phyloP scores from a whole-genome alignment of 495 filamentous ascomycete genomes.

The Xylaria scruposa region DNA sequence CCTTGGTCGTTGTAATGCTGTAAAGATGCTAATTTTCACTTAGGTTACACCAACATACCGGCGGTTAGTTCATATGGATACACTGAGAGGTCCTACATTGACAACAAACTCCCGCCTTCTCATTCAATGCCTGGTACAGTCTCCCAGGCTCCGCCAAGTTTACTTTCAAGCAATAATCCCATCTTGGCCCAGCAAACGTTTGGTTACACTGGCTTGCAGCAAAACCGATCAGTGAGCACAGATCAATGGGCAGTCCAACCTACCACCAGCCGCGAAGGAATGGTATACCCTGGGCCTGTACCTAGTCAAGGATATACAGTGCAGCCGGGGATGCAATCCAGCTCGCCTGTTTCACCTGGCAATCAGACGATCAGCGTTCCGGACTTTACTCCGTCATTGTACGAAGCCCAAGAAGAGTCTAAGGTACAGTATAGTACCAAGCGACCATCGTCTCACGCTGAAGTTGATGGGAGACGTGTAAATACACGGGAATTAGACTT shows the following conservation, averaged over 20 bases:
- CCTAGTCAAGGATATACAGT: conserved; percentile 37
- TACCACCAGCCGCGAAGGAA: conserved; percentile 47
- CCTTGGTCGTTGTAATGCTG: conserved; percentile 18
- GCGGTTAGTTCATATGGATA: conserved; percentile 45
- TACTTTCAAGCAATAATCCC: conserved; percentile 43
- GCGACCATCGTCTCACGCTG: conserved; percentile 22
- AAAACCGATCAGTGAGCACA: conserved; percentile 41
- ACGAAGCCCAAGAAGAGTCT: conserved; percentile 12
- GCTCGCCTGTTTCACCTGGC: conserved; percentile 31
- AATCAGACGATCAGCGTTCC: conserved; percentile 34
- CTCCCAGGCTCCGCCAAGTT: conserved; percentile 35
- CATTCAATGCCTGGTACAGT: conserved; percentile 34
- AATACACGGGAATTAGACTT: conserved; percentile 38
- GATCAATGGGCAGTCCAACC: conserved; percentile 45
- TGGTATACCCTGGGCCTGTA: conserved; percentile 52
- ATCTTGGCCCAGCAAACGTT: conserved; percentile 45
- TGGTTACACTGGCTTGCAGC: conserved; percentile 50
- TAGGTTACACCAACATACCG: conserved; percentile 43
- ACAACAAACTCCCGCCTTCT: conserved; percentile 42
- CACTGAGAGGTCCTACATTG: conserved; percentile 36
- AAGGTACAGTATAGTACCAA: conserved; percentile 29
- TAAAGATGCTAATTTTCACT: conserved; percentile 36
- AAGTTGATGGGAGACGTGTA: conserved; percentile 31
- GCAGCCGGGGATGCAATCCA: conserved; percentile 32
- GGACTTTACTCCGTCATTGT: neutral